Evolutionary conservation across 495 filamentous ascomycete genomes (phyloP).

Genomic region (Neurospora sp.): DNA sequence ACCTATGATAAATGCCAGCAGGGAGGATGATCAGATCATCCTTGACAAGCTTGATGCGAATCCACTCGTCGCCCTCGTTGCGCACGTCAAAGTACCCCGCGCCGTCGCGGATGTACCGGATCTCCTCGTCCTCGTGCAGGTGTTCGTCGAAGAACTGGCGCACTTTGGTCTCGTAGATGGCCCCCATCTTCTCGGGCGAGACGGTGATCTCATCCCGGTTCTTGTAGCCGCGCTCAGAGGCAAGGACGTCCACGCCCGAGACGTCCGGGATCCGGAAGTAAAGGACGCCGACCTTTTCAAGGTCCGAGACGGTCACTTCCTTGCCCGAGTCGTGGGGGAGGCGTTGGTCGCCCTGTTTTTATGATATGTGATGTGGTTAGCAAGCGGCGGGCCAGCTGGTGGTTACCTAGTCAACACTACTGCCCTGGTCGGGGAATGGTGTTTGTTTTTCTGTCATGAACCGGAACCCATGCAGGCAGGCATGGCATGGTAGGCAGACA

Average conservation of each 20-base stretch:
- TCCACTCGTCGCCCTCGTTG: conserved; percentile 63
- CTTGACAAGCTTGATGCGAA: conserved; percentile 69
- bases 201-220: conserved; percentile 90
- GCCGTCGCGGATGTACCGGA: conserved; percentile 89
- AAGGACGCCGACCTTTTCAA: conserved; percentile 65
- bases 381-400: no score
- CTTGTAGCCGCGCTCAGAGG: conserved; percentile 69
- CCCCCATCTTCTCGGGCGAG: conserved; percentile 81
- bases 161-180: conserved; percentile 79
- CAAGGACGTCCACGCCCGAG: conserved; percentile 59
- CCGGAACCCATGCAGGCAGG: conserved; percentile 7
- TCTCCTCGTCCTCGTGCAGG: conserved; percentile 97
- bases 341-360: conserved; percentile 76
- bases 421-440: neutral
- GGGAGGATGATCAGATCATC: conserved; percentile 74
- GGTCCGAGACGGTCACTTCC: conserved; percentile 46
- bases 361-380: no score
- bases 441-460: neutral
- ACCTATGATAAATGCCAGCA: conserved; percentile 94
- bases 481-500: neutral
- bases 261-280: conserved; percentile 60
- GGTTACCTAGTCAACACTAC: neutral
- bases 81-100: conserved; percentile 91
- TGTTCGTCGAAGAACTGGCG: conserved; percentile 91
- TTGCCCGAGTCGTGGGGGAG: conserved; percentile 77